Evolutionary conservation across 2,329 filamentous ascomycete genomes (phyloP), one percentile per base, ranked within the genome.

Genomic region (Cladobotryum protrusum): DNA sequence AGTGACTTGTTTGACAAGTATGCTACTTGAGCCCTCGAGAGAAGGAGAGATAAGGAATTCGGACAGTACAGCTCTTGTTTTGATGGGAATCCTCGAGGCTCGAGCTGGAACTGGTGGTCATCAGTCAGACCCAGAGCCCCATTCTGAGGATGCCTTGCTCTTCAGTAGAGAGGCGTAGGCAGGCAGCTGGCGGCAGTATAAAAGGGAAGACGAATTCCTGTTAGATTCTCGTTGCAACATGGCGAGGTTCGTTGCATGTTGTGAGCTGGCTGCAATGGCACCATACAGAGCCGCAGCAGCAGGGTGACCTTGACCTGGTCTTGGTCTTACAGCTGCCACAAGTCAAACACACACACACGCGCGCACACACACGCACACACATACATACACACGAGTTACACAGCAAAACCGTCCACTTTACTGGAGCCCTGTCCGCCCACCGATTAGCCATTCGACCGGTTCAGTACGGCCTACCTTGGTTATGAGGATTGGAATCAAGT

Each of bases 141-240:
- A 39, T 39, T 39, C 36, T 52, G 50, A 43, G 45, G 50, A 52
- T 46, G 36, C 36, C 36, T 39, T 39, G 36, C 15, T 52, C 50
- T 48, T 52, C 36, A 20, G 40, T 37, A 47, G 42, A 39, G 39
- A 36, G 46, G 45, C 41, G 44, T 36, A 43, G 44, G 43, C 41
- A 42, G 35, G 43, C 45, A 45, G 47, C 47, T 36, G 40, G 42
- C 19, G n/a, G 50, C 45, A 40, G 50, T 52, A 52, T 52, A 52
- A 50, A 52, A 47, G 34, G 50, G 47, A 46, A 50, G 48, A 41
- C 39, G 29, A 35, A 40, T 35, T 43, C 48, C 50, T 52, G 29
- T 42, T 35, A 15, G 36, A 33, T 48, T 18, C 48, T 33, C 24
- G 17, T 13, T 19, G 15, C 19, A 29, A 29, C 24, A 29, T 29